Conservation (phyloP, 129 eudicot species). For the Helichrysum umbraculigerum region DNA sequence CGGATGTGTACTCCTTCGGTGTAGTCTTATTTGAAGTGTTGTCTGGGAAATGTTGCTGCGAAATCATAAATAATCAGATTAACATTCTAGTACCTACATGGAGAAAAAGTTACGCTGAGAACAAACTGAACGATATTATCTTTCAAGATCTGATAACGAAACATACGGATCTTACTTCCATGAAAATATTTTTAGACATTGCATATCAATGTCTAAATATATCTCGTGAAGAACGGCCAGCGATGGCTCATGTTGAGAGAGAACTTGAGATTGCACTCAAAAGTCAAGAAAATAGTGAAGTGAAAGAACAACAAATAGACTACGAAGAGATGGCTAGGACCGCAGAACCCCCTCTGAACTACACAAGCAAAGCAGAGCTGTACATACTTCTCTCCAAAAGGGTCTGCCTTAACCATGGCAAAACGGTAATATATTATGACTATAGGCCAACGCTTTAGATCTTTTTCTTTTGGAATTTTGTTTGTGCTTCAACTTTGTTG, state of each 20-base stretch:
- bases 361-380: too few relatives aligned
- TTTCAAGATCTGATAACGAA: neutral
- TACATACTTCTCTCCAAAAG: too few relatives aligned
- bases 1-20: neutral
- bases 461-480: too few relatives aligned
- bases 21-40: neutral
- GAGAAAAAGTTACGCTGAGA: slow-evolving; percentile 10
- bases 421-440: too few relatives aligned
- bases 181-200: slow-evolving; percentile 19
- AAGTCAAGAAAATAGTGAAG: neutral
- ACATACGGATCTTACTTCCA: neutral
- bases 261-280: slow-evolving; percentile 22
- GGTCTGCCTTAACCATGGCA: too few relatives aligned
- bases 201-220: slow-evolving; percentile 10
- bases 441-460: too few relatives aligned
- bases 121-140: slow-evolving; percentile 6
- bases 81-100: neutral
- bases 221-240: slow-evolving; percentile 22
- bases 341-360: too few relatives aligned
- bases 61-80: neutral
- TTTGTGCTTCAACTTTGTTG: too few relatives aligned
- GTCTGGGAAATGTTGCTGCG: neutral
- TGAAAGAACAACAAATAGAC: too few relatives aligned
- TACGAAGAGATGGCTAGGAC: too few relatives aligned
- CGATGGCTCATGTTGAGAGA: slow-evolving; percentile 15